phyloP scores from a whole-genome alignment of 495 filamentous ascomycete genomes.

The Trichocladium uniseriatum region DNA sequence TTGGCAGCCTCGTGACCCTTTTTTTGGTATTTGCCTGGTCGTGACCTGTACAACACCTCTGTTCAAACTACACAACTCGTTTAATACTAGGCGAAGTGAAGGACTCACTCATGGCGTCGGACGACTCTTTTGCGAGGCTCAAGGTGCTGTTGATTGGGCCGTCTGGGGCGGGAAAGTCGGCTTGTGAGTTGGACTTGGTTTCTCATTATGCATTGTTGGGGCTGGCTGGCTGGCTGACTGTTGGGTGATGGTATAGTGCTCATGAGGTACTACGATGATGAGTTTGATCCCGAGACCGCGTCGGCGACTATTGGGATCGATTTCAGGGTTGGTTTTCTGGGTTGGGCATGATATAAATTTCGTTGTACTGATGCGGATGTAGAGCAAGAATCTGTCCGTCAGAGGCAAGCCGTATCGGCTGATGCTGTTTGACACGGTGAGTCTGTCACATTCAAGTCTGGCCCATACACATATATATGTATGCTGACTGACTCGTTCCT shows the following conservation, averaged over 20 bases:
- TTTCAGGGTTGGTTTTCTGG: conserved; percentile 37
- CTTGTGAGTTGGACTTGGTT: conserved; percentile 30
- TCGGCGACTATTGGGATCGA: conserved; percentile 54
- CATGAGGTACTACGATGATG: conserved; percentile 45
- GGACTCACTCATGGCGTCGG: conserved; percentile 38
- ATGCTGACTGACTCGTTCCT: neutral
- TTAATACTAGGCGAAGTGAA: no score
- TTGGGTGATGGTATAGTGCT: conserved; percentile 12
- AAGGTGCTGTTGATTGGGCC: conserved; percentile 47
- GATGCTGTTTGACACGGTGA: conserved; percentile 51
- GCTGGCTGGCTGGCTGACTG: neutral
- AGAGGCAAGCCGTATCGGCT: conserved; percentile 46
- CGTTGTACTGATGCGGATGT: neutral
- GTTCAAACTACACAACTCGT: no score
- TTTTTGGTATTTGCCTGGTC: neutral
- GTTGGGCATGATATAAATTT: no score
- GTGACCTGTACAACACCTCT: neutral
- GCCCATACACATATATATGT: no score
- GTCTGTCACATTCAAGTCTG: conserved; percentile 4
- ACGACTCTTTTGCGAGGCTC: conserved; percentile 41
- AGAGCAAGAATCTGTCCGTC: conserved; percentile 41
- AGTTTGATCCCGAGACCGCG: conserved; percentile 49
- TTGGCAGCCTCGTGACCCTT: neutral
- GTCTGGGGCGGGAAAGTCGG: conserved; percentile 46
- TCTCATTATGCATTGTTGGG: neutral